These are phyloP conservation scores for Terana coerulea DNA, from an alignment of 768 basidiomycete species.

Conservation along the genomic window DNA sequence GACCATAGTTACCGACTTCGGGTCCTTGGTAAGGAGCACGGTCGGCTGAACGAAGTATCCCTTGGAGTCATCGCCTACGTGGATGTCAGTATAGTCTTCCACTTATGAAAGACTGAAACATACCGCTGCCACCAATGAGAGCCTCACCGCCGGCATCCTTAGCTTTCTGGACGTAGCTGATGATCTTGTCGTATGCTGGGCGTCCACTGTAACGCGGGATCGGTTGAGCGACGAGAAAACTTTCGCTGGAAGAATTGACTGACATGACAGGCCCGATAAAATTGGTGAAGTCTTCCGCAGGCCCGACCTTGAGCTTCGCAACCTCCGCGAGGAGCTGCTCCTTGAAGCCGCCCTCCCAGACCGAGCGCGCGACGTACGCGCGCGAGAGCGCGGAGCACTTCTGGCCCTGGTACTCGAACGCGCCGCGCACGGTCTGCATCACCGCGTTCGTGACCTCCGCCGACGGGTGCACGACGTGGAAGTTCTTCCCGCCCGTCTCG, in stretches of 20 bases:
- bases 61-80: conserved; percentile 76
- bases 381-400: conserved; percentile 96
- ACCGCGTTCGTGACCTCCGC: conserved; percentile 92
- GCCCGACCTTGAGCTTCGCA: conserved; percentile 83
- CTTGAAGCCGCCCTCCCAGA: conserved; percentile 88
- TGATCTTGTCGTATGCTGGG: conserved; percentile 86
- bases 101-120: conserved; percentile 15
- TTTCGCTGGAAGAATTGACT: conserved; percentile 17
- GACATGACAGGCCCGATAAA: conserved; percentile 98
- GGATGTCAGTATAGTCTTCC: neutral
- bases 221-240: neutral
- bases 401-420: conserved; percentile 97
- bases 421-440: conserved; percentile 78
- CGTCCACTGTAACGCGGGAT: conserved; percentile 49
- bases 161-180: conserved; percentile 79
- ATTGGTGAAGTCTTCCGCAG: conserved; percentile 68
- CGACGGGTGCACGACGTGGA: conserved; percentile 86
- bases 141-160: conserved; percentile 88
- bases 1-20: conserved; percentile 81
- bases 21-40: conserved; percentile 89
- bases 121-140: conserved; percentile 79
- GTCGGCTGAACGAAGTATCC: conserved; percentile 96
- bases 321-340: conserved; percentile 70
- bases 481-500: conserved; percentile 98
- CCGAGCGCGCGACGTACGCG: conserved; percentile 80